Evolutionary conservation across 306 rosid genomes (phyloP).

Genomic region (Prunus padus): DNA sequence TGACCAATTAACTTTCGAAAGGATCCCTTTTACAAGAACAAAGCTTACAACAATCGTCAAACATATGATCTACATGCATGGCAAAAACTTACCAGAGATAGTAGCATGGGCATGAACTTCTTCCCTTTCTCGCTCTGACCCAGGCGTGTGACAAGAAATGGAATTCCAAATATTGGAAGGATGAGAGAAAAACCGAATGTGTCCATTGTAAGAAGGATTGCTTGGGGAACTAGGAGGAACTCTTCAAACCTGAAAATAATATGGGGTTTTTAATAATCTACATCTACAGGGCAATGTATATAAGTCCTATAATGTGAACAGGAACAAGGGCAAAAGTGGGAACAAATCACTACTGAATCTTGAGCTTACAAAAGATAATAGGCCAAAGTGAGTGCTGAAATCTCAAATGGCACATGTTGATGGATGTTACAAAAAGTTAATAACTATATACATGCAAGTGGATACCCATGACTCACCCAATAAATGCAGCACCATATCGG

Average conservation of each 20-base stretch:
- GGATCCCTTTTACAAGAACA: too few species aligned
- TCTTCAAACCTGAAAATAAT: conserved; percentile 82
- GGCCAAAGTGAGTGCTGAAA: not conserved
- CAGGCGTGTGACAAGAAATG: conserved; percentile 59
- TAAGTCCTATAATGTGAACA: not conserved
- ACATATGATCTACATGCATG: not conserved
- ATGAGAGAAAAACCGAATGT: conserved; percentile 89
- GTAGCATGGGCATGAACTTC: conserved; percentile 39
- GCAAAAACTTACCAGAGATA: conserved; percentile 66
- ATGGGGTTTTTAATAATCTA: conserved; percentile 13
- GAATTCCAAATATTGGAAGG: conserved; percentile 83
- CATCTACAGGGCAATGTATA: conserved; percentile 10
- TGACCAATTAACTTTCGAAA: not conserved
- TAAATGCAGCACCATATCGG: conserved; percentile 93
- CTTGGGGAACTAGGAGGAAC: conserved; percentile 78
- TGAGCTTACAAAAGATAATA: not conserved
- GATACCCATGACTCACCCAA: conserved; percentile 56
- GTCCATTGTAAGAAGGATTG: conserved; percentile 78
- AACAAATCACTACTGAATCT: not conserved
- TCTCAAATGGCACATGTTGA: not conserved
- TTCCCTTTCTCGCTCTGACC: conserved; percentile 36
- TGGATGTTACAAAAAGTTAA: not conserved
- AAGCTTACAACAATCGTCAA: too few species aligned
- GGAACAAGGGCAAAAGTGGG: not conserved
- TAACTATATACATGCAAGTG: conserved; percentile 8